These are phyloP conservation scores for Sabuloglossum arenarium DNA, from an alignment of 495 filamentous ascomycete genomes.

Conservation along the genomic window DNA sequence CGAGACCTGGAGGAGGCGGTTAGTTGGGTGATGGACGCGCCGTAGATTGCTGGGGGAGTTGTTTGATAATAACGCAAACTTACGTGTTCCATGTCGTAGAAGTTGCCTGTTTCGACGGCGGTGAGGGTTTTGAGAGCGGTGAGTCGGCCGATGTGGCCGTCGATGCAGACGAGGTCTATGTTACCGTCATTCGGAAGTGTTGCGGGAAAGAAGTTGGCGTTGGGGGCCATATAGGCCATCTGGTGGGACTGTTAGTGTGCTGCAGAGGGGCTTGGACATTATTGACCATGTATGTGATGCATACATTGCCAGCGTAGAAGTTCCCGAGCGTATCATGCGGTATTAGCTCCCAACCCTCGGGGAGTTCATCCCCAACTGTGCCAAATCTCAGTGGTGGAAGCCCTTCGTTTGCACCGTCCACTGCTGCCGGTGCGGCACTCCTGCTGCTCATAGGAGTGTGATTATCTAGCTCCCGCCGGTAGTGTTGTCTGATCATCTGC, in stretches of 20 bases:
- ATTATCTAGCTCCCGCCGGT: conserved; percentile 26
- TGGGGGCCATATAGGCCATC: conserved; percentile 79
- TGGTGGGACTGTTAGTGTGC: conserved; percentile 2
- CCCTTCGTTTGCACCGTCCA: conserved; percentile 19
- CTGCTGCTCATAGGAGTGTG: not conserved
- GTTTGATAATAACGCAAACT: too few species aligned
- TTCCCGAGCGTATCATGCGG: conserved; percentile 63
- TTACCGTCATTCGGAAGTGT: conserved; percentile 67
- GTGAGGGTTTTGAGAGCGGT: conserved; percentile 44
- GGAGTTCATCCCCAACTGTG: conserved; percentile 53
- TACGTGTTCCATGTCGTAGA: conserved; percentile 56
- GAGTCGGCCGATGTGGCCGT: conserved; percentile 46
- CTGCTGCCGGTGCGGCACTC: not conserved
- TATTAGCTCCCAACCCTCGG: conserved; percentile 49
- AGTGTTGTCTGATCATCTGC: conserved; percentile 49
- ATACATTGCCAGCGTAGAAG: conserved; percentile 70
- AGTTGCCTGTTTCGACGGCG: conserved; percentile 43
- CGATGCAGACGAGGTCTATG: conserved; percentile 65
- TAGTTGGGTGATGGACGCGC: not conserved
- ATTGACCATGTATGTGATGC: not conserved
- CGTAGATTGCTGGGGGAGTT: too few species aligned
- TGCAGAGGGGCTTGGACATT: not conserved
- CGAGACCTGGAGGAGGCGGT: not conserved
- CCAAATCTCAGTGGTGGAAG: conserved; percentile 63
- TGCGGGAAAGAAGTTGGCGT: conserved; percentile 73